phyloP scores from a whole-genome alignment of 495 filamentous ascomycete species.

The Xylaria scruposa region DNA sequence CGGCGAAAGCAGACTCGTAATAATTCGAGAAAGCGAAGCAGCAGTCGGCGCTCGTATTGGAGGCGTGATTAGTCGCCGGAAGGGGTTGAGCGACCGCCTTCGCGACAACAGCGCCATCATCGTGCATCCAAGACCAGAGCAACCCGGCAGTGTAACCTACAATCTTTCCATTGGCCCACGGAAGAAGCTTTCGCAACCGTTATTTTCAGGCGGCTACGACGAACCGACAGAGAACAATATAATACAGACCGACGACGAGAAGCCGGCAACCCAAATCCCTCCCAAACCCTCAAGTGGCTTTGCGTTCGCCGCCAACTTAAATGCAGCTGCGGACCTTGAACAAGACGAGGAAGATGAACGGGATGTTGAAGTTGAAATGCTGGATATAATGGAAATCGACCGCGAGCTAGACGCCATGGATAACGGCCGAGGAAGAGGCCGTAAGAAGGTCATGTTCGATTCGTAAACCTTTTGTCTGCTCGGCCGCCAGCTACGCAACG shows the following conservation, averaged over 20 bases:
- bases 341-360: constrained; percentile 52
- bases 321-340: constrained; percentile 50
- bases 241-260: constrained; percentile 22
- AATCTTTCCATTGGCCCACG: constrained; percentile 50
- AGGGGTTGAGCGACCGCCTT: constrained; percentile 32
- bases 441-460: constrained; percentile 58
- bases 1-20: constrained; percentile 67
- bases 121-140: constrained; percentile 48
- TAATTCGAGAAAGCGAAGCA: constrained; percentile 58
- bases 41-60: constrained; percentile 44
- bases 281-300: constrained; percentile 41
- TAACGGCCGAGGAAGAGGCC: constrained; percentile 47
- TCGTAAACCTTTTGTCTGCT: constrained; percentile 22
- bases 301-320: constrained; percentile 51
- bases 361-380: constrained; percentile 59
- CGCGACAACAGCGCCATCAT: constrained; percentile 49
- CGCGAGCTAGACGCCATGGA: constrained; percentile 58
- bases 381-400: constrained; percentile 64
- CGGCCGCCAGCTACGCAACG: background rate
- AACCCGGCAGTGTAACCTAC: constrained; percentile 51
- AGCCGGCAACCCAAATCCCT: constrained; percentile 24
- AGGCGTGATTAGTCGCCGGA: constrained; percentile 44
- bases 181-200: constrained; percentile 29
- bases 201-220: constrained; percentile 31
- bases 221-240: constrained; percentile 32